Evolutionary conservation across 768 basidiomycete species (phyloP).

Genomic region (Termitomyces sp.): DNA sequence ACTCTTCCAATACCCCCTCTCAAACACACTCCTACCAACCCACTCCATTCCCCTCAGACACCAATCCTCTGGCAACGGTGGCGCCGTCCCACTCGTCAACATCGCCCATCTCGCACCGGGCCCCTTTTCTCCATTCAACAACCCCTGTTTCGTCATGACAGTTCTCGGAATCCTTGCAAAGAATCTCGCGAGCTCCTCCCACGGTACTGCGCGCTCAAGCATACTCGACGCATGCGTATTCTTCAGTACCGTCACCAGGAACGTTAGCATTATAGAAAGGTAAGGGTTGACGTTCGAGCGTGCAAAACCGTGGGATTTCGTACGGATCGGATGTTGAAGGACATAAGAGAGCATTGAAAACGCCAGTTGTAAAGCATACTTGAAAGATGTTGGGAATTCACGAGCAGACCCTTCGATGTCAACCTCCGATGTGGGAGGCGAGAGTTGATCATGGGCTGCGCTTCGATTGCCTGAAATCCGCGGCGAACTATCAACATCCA

Average conservation of each 20-base stretch:
- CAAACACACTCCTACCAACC: conserved; percentile 86
- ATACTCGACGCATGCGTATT: conserved; percentile 53
- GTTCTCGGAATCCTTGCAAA: conserved; percentile 56
- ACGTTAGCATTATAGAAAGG: conserved; percentile 81
- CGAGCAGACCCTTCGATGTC: conserved; percentile 17
- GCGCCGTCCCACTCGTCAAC: conserved; percentile 62
- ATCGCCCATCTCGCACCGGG: conserved; percentile 48
- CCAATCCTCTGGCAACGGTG: conserved; percentile 91
- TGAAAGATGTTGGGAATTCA: conserved; percentile 63
- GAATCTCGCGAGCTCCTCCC: conserved; percentile 66
- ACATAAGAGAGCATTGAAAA: conserved; percentile 74
- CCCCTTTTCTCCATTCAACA: conserved; percentile 22
- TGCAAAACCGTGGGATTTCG: conserved; percentile 46
- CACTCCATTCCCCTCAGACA: conserved; percentile 94
- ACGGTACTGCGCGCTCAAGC: conserved; percentile 78
- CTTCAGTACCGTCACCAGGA: conserved; percentile 73
- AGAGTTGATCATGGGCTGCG: conserved; percentile 17
- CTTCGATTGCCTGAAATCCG: conserved; percentile 12
- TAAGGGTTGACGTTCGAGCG: conserved; percentile 74
- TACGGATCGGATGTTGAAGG: conserved; percentile 58
- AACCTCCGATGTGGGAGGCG: conserved; percentile 26
- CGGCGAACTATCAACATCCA: conserved; percentile 53
- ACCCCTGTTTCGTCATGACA: conserved; percentile 39
- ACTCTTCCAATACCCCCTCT: conserved; percentile 92
- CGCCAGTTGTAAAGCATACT: conserved; percentile 70